These are phyloP conservation scores for Crithidia thermophila DNA, from an alignment of 208 protist species.

Conservation along the genomic window DNA sequence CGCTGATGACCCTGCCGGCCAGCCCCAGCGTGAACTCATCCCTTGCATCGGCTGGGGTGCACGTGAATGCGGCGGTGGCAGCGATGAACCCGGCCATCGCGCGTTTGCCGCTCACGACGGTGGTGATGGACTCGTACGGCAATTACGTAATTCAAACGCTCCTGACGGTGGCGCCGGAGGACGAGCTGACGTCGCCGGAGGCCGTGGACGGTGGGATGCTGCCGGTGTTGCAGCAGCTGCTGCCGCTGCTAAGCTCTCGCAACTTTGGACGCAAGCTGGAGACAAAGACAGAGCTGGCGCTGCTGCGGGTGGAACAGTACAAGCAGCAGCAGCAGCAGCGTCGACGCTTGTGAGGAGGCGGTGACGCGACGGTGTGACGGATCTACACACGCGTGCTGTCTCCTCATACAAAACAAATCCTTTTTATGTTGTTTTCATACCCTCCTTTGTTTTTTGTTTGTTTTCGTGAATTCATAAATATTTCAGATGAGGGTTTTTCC, in stretches of 20 bases:
- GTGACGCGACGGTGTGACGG: no score
- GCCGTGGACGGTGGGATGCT: constrained; percentile 39
- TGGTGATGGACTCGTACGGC: constrained; percentile 94
- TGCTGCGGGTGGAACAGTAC: constrained; percentile 41
- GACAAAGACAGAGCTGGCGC: constrained; percentile 55
- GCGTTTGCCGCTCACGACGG: constrained; percentile 47
- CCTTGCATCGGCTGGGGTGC: background rate
- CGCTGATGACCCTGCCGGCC: constrained; percentile 31
- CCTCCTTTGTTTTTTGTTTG: no score
- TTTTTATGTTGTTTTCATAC: no score
- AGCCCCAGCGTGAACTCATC: background rate
- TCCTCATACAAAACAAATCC: no score
- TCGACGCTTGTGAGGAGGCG: background rate
- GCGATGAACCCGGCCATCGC: constrained; percentile 6
- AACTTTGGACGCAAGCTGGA: constrained; percentile 75
- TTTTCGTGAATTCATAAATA: no score
- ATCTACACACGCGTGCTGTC: no score
- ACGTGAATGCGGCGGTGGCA: background rate
- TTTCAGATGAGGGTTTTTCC: no score
- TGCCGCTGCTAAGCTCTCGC: constrained; percentile 44
- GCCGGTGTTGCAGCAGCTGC: constrained; percentile 34
- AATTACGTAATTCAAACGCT: constrained; percentile 98
- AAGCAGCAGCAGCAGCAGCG: constrained; percentile 23
- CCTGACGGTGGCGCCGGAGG: constrained; percentile 76
- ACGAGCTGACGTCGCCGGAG: constrained; percentile 39